Evolutionary conservation across 2,329 filamentous ascomycete species (phyloP).

Genomic region (Fusarium sp.): DNA sequence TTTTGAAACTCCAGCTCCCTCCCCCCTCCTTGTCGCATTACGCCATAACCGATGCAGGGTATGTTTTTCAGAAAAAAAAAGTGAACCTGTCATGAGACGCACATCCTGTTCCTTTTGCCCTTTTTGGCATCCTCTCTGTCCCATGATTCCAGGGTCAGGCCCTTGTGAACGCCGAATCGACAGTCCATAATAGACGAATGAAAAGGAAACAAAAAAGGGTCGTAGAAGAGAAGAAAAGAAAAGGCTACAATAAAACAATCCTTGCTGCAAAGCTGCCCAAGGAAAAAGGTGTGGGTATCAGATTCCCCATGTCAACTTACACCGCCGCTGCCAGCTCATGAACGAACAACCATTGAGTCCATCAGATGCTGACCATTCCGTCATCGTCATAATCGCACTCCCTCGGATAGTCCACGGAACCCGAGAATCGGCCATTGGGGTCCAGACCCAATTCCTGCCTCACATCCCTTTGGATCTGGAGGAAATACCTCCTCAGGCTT

Average conservation of each 20-base stretch:
- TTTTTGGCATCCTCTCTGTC: slow-evolving; percentile 18
- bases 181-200: slow-evolving; percentile 2
- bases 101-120: slow-evolving; percentile 27
- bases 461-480: slow-evolving; percentile 85
- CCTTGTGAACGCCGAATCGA: slow-evolving; percentile 32
- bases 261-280: slow-evolving; percentile 15
- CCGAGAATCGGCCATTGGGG: slow-evolving; percentile 42
- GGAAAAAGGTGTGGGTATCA: slow-evolving; percentile 34
- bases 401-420: slow-evolving; percentile 28
- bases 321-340: slow-evolving; percentile 9
- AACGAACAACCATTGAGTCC: background rate
- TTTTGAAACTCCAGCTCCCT: slow-evolving; percentile 35
- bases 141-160: slow-evolving; percentile 13
- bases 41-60: slow-evolving; percentile 45
- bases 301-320: slow-evolving; percentile 11
- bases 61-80: slow-evolving; percentile 40
- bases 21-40: slow-evolving; percentile 24
- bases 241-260: slow-evolving; percentile 27
- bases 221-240: slow-evolving; percentile 9
- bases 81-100: slow-evolving; percentile 31
- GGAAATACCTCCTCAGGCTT: slow-evolving; percentile 84
- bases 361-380: slow-evolving; percentile 47
- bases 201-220: slow-evolving; percentile 19
- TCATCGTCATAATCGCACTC: slow-evolving; percentile 46
- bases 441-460: slow-evolving; percentile 62